A percentile compares a stretch with the other conserved stretches of the same genome.
These are phyloP conservation scores for Xylariaceae sp. DNA, from an alignment of 2,329 filamentous ascomycete species.

Conservation along the genomic window DNA sequence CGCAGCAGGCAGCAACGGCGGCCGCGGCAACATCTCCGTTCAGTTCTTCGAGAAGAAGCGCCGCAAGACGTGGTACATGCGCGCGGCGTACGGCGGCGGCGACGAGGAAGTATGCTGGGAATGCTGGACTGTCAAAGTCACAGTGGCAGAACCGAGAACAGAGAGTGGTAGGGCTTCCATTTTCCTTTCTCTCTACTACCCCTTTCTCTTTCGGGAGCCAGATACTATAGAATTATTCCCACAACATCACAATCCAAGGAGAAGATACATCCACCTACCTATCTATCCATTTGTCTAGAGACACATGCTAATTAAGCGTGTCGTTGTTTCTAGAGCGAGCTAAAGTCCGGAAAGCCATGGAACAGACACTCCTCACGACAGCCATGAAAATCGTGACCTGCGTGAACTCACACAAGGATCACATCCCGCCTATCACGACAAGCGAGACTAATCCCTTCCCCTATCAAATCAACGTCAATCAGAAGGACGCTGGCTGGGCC, in stretches of 20 bases:
- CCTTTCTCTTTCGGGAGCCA: background rate
- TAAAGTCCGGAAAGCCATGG: constrained; percentile 90
- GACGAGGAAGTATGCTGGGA: constrained; percentile 98
- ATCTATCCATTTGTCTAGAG: background rate
- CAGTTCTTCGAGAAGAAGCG: constrained; percentile 95
- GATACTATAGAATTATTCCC: background rate
- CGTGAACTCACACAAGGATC: constrained; percentile 88
- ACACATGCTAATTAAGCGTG: constrained; percentile 6
- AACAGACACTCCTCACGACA: constrained; percentile 83
- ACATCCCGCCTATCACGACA: constrained; percentile 95
- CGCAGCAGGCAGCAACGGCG: constrained; percentile 52
- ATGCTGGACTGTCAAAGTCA: constrained; percentile 91
- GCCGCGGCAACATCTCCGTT: constrained; percentile 79
- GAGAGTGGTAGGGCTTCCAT: constrained; percentile 74
- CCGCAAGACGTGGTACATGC: constrained; percentile 79
- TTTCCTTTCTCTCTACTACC: background rate
- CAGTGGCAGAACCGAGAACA: constrained; percentile 86
- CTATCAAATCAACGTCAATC: constrained; percentile 89
- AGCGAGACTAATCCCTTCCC: constrained; percentile 92
- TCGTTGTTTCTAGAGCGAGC: constrained; percentile 68
- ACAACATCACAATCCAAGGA: background rate
- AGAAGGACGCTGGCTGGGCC: constrained; percentile 79
- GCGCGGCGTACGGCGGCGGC: constrained; percentile 49
- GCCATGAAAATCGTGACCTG: constrained; percentile 89
- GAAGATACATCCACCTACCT: background rate